Evolutionary conservation across 2,329 filamentous ascomycete genomes (phyloP).

Genomic region (Ceratocystis lukuohia): DNA sequence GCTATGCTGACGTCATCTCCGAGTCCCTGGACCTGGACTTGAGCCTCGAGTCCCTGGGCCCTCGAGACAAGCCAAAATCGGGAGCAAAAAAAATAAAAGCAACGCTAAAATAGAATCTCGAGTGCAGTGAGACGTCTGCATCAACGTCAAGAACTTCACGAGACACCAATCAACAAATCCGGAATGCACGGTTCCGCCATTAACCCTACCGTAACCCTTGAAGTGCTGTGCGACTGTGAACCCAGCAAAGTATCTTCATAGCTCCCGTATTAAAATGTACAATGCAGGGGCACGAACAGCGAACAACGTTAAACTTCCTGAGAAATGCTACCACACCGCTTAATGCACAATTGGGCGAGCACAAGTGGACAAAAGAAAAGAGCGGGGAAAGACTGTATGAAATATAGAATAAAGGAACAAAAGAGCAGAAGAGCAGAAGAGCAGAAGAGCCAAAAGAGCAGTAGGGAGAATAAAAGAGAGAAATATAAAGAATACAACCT

Average conservation of each 20-base stretch:
- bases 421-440: not conserved
- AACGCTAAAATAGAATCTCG: no score
- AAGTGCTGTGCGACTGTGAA: not conserved
- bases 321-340: not conserved
- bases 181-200: not conserved
- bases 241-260: not conserved
- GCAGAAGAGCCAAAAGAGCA: not conserved
- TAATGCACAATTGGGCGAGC: not conserved
- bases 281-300: not conserved
- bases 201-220: not conserved
- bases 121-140: no score
- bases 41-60: not conserved
- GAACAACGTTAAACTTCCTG: not conserved
- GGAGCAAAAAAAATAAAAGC: not conserved
- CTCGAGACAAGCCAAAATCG: not conserved
- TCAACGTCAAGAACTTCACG: not conserved
- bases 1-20: constrained; percentile 10
- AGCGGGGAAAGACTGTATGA: not conserved
- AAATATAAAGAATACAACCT: constrained; percentile 1
- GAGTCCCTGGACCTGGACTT: not conserved
- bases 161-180: not conserved
- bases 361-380: constrained; percentile 1
- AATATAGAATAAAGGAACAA: not conserved
- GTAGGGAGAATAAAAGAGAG: not conserved
- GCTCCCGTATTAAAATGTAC: not conserved